Conservation (phyloP, 352 stramenopile genomes). For the Phytophthora nicotianae region DNA sequence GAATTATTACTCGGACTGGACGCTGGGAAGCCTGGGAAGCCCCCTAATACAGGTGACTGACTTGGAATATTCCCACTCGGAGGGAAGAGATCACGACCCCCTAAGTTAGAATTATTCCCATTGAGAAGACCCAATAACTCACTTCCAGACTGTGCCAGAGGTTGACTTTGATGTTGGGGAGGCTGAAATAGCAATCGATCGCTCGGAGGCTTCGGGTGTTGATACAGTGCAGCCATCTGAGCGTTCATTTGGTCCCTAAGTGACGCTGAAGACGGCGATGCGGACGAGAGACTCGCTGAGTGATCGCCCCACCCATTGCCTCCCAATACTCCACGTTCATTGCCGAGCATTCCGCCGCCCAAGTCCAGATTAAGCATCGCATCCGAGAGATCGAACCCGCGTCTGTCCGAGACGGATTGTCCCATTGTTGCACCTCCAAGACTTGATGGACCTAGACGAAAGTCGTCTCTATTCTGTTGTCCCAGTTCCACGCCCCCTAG, state of each 20-base stretch:
- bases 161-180: conserved; percentile 33
- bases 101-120: conserved; percentile 20
- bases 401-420: conserved; percentile 17
- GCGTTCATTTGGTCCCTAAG: conserved; percentile 81
- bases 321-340: conserved; percentile 11
- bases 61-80: conserved; percentile 22
- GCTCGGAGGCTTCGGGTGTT: conserved; percentile 30
- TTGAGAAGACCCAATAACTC: conserved; percentile 49
- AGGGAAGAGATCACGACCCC: conserved; percentile 17
- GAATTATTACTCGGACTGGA: conserved; percentile 15
- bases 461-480: conserved; percentile 15
- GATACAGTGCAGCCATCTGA: conserved; percentile 78
- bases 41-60: conserved; percentile 20
- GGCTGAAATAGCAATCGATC: conserved; percentile 31
- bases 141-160: conserved; percentile 40
- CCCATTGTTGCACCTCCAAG: conserved; percentile 5
- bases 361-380: conserved; percentile 50
- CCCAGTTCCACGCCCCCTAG: conserved; percentile 28
- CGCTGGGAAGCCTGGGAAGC: conserved; percentile 24
- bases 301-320: conserved; percentile 23
- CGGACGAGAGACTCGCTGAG: conserved; percentile 21
- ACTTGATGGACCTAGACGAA: conserved; percentile 19
- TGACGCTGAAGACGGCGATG: conserved; percentile 31
- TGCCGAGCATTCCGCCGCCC: conserved; percentile 18
- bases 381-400: conserved; percentile 46